Percentiles rank a stretch among this genome's conserved stretches.
Conservation (phyloP, 2,329 filamentous ascomycete genomes). For the Knoxdaviesia proteae region DNA sequence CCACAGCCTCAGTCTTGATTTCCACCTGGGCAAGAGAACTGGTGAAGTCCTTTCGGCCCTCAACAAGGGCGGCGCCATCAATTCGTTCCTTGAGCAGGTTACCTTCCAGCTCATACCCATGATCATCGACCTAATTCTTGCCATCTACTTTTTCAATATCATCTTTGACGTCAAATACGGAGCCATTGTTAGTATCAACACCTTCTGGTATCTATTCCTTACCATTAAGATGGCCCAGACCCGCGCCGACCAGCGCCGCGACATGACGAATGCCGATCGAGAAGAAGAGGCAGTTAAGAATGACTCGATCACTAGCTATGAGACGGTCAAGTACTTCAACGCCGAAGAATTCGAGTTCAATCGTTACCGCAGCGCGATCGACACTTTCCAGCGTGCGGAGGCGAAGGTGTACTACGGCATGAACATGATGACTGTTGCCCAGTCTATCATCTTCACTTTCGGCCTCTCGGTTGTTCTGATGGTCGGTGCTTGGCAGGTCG, state of each 20-base stretch:
- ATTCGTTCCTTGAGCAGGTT: slow-evolving; percentile 86
- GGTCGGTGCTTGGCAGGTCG: slow-evolving; percentile 59
- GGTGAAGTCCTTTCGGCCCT: slow-evolving; percentile 89
- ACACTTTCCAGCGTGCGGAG: slow-evolving; percentile 52
- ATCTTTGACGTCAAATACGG: slow-evolving; percentile 41
- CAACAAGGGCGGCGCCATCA: slow-evolving; percentile 91
- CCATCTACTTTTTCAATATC: slow-evolving; percentile 61
- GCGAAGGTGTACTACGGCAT: slow-evolving; percentile 58
- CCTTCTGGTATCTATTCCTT: slow-evolving; percentile 89
- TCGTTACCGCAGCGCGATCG: slow-evolving; percentile 50
- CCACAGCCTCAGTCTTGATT: slow-evolving; percentile 83
- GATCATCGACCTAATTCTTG: slow-evolving; percentile 72
- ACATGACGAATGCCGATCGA: slow-evolving; percentile 87
- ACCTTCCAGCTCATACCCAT: slow-evolving; percentile 93
- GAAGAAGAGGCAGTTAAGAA: slow-evolving; percentile 97
- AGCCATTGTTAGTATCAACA: slow-evolving; percentile 72
- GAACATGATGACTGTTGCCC: slow-evolving; percentile 62
- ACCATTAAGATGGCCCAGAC: slow-evolving; percentile 93
- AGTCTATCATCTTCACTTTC: slow-evolving; percentile 61
- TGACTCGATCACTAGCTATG: slow-evolving; percentile 96
- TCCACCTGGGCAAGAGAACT: slow-evolving; percentile 89
- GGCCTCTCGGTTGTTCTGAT: slow-evolving; percentile 53
- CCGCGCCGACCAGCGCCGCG: slow-evolving; percentile 69
- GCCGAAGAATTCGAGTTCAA: slow-evolving; percentile 61
- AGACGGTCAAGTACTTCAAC: slow-evolving; percentile 84